These are phyloP conservation scores for Lineolata rhizophorae DNA, from an alignment of 495 filamentous ascomycete genomes.

Conservation along the genomic window DNA sequence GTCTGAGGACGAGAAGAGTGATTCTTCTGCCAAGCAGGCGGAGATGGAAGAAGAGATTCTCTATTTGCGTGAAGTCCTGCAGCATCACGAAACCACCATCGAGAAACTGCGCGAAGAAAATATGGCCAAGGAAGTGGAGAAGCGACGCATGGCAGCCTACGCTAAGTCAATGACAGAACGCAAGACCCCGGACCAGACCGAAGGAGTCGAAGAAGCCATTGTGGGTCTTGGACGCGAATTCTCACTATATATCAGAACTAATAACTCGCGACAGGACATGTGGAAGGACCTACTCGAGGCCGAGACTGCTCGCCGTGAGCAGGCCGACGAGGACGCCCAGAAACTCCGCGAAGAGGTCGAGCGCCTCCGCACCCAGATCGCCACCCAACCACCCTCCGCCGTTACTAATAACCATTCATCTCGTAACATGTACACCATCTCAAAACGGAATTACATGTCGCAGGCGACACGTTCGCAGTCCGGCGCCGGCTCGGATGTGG, in stretches of 20 bases:
- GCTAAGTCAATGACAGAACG: conserved; percentile 49
- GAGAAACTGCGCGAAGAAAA: conserved; percentile 60
- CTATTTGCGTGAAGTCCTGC: conserved; percentile 61
- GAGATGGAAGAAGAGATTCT: conserved; percentile 68
- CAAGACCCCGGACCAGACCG: conserved; percentile 29
- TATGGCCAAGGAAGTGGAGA: conserved; percentile 55
- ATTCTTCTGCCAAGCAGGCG: conserved; percentile 39
- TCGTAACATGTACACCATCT: conserved; percentile 36
- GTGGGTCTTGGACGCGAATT: too few relatives aligned
- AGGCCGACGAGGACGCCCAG: conserved; percentile 72
- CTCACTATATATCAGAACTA: too few relatives aligned
- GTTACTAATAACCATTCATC: conserved; percentile 23
- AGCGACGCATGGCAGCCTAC: conserved; percentile 57
- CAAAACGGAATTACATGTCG: conserved; percentile 17
- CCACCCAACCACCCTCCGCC: conserved; percentile 7
- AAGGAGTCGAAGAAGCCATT: conserved; percentile 61
- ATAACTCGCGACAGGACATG: conserved; percentile 48
- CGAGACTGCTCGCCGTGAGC: conserved; percentile 73
- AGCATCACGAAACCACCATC: conserved; percentile 62
- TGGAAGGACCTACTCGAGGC: conserved; percentile 92
- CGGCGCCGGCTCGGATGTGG: not conserved
- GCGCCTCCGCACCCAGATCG: conserved; percentile 42
- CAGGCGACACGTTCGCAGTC: conserved; percentile 36
- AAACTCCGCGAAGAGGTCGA: conserved; percentile 68
- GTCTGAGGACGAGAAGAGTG: conserved; percentile 26